phyloP scores from a whole-genome alignment of 768 basidiomycete species.

The Kondoa malvinella region DNA sequence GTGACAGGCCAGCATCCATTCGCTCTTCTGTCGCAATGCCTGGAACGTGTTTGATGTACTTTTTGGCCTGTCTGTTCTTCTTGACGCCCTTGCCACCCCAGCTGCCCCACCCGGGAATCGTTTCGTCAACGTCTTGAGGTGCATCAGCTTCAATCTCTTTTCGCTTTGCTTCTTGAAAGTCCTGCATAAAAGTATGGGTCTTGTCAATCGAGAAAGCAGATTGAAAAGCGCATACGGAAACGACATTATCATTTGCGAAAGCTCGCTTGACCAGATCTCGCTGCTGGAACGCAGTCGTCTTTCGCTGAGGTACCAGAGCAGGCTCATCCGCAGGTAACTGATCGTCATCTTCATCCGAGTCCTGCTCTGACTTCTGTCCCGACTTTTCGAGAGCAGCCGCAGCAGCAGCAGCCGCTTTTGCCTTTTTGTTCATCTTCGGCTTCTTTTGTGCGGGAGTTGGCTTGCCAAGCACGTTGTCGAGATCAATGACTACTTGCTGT shows the following conservation, averaged over 20 bases:
- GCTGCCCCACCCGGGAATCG: conserved; percentile 87
- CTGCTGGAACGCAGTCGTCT: conserved; percentile 62
- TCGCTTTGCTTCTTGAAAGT: conserved; percentile 69
- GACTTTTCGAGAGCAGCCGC: conserved; percentile 15
- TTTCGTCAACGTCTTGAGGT: conserved; percentile 69
- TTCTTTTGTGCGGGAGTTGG: conserved; percentile 24
- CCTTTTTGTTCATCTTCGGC: conserved; percentile 25
- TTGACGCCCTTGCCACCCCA: conserved; percentile 69
- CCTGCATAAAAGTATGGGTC: conserved; percentile 35
- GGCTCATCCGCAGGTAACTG: conserved; percentile 19
- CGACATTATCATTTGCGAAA: conserved; percentile 92
- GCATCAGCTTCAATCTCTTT: conserved; percentile 72
- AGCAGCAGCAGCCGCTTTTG: conserved; percentile 19
- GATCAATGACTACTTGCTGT: conserved; percentile 58
- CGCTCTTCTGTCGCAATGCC: conserved; percentile 65
- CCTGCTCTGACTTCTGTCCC: conserved; percentile 35
- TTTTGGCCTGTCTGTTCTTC: conserved; percentile 37
- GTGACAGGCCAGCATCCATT: conserved; percentile 63
- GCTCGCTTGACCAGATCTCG: conserved; percentile 82
- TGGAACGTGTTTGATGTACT: conserved; percentile 58
- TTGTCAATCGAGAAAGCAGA: background rate
- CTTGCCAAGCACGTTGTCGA: conserved; percentile 35
- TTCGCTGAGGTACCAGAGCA: conserved; percentile 7
- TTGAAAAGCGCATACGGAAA: conserved; percentile 50
- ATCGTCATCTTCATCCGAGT: conserved; percentile 42